phyloP scores from a whole-genome alignment of 1,284 basidiomycete species.

The Trichosporon ovoides region DNA sequence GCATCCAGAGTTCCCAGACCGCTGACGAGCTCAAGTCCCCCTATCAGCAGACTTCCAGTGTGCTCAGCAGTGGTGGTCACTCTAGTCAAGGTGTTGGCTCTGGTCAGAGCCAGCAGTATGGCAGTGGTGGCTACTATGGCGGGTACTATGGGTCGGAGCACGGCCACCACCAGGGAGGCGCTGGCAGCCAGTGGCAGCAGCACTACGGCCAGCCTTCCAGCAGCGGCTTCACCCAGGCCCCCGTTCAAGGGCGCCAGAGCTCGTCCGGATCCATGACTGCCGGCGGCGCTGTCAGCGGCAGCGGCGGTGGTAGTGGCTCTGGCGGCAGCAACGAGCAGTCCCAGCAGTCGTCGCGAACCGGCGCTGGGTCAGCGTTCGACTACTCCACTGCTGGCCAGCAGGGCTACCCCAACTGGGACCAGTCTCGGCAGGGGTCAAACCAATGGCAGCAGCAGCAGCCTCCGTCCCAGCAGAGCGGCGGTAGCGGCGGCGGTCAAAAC shows the following conservation, averaged over 20 bases:
- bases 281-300: conserved; percentile 6
- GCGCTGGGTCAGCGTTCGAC: neutral
- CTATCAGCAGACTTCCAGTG: conserved; percentile 16
- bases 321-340: conserved; percentile 13
- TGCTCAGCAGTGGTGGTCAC: conserved; percentile 1
- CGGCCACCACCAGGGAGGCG: conserved; percentile 13
- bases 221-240: conserved; percentile 10
- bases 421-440: conserved; percentile 6
- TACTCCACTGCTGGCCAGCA: conserved; percentile 3
- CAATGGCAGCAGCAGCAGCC: conserved; percentile 19
- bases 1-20: conserved; percentile 9
- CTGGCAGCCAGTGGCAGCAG: conserved; percentile 14
- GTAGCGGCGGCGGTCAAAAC: neutral
- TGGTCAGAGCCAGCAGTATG: conserved; percentile 10
- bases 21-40: conserved; percentile 17
- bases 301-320: neutral
- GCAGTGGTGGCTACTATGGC: conserved; percentile 13
- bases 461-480: conserved; percentile 7
- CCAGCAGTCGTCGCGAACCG: conserved; percentile 14
- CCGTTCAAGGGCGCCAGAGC: conserved; percentile 12
- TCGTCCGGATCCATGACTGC: conserved; percentile 16
- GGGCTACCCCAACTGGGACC: conserved; percentile 9
- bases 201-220: conserved; percentile 14
- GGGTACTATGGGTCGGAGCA: conserved; percentile 18
- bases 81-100: neutral